These are phyloP conservation scores for Aulographum hederae DNA, from an alignment of 2,329 filamentous ascomycete species.

Conservation along the genomic window DNA sequence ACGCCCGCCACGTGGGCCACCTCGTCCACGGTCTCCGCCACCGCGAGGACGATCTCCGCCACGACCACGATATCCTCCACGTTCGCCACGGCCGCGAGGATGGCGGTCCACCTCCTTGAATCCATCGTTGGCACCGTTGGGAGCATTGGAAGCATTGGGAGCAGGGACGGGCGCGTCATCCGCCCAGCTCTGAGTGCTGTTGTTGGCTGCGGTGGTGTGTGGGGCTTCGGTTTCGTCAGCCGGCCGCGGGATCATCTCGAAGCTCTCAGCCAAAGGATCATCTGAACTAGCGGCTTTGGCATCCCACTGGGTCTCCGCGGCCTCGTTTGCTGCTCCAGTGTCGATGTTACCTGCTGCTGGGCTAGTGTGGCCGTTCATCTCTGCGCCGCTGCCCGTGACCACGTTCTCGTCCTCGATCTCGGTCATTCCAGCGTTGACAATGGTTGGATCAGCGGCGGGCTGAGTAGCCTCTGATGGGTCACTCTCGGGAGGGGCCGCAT, in stretches of 20 bases:
- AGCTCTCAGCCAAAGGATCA: constrained; percentile 41
- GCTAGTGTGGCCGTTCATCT: background rate
- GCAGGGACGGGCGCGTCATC: constrained; percentile 40
- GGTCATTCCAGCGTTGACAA: constrained; percentile 47
- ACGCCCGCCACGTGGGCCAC: constrained; percentile 17
- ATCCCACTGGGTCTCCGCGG: constrained; percentile 52
- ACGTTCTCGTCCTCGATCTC: constrained; percentile 37
- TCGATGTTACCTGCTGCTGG: constrained; percentile 7
- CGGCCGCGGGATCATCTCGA: constrained; percentile 60
- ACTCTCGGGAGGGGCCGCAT: constrained; percentile 17
- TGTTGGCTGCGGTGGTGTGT: constrained; percentile 20
- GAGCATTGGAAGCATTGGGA: constrained; percentile 5
- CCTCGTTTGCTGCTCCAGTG: constrained; percentile 25
- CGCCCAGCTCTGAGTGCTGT: constrained; percentile 57
- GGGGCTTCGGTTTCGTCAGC: constrained; percentile 48
- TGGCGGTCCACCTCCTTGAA: constrained; percentile 46
- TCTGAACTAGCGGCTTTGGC: constrained; percentile 24
- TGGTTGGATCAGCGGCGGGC: constrained; percentile 43
- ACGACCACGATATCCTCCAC: constrained; percentile 29
- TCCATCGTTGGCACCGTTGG: constrained; percentile 33
- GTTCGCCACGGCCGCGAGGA: constrained; percentile 20
- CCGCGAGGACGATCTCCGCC: constrained; percentile 11
- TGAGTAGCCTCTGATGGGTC: constrained; percentile 13
- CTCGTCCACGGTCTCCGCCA: constrained; percentile 14
- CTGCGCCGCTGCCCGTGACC: constrained; percentile 5